Base-by-base conservation (phyloP, 1,284 basidiomycete species). In the Cutaneotrichosporon sp. region DNA sequence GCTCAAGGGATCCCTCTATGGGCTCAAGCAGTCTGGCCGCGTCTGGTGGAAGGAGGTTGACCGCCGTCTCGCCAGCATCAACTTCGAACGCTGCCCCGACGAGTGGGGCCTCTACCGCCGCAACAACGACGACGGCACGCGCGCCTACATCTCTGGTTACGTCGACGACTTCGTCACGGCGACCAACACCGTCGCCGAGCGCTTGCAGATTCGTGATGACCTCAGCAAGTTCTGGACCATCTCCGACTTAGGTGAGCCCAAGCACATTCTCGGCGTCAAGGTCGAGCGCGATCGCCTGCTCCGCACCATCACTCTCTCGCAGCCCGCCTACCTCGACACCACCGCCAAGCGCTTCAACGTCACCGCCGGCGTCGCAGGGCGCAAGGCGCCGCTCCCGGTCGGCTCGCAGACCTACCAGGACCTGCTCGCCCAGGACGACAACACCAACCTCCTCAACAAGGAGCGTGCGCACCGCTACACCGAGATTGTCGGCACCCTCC, bases 1-100 rank as follows among this genome's bases (percentile, higher is more conserved):
- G 22, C 64, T 83, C 1, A 24, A 74, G n/a, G 70, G 74, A 16
- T 70, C 75, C 0, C 67, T 83, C 0, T 84, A 83, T 61, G 81
- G 82, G 0, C 76, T 83, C 64, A 81, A 81, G 64, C 81, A 83
- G 59, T 62, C 69, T 14, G 67, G 64, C 14, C 65, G 69, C 1
- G 50, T 63, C 6, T 72, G 70, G 72, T 81, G 82, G 69, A 52
- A 71, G 6, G 78, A 75, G 3, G 66, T 83, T 54, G 61, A 79
- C 33, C 60, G 63, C 0, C 69, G 68, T 0, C 79, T 83, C 67
- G 18, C 56, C 0, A 54, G 56, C 0, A 64, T 72, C 10, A 72
- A 75, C 0, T 82, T 82, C 65, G 16, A 52, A 53, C 72, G 31
- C 0, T 58, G 71, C 0, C 65, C 79, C 0, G 20, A 62, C 22